Evolutionary conservation across 345 rosid genomes (phyloP).

Genomic region (Durio zibethinus): DNA sequence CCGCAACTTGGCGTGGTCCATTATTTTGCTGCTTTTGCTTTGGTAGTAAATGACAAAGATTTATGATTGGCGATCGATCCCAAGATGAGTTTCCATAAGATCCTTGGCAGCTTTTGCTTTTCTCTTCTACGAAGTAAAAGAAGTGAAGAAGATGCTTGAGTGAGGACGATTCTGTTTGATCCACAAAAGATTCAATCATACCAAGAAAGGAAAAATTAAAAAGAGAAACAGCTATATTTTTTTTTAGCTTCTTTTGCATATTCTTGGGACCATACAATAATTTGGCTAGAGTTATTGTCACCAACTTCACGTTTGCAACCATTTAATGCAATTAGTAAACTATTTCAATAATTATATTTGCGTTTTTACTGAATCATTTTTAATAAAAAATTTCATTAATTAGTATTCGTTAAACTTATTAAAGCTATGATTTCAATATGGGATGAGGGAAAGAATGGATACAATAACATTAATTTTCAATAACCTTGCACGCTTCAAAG

Average conservation of each 20-base stretch:
- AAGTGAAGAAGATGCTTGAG: neutral
- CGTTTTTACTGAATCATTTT: no score
- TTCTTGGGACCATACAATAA: neutral
- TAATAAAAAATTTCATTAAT: no score
- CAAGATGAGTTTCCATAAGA: neutral
- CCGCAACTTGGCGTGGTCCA: conserved; percentile 19
- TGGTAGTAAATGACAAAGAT: conserved; percentile 26
- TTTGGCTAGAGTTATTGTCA: neutral
- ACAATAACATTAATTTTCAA: neutral
- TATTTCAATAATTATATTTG: no score
- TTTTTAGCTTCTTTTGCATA: neutral
- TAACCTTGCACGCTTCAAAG: conserved; percentile 3
- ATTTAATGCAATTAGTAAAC: no score
- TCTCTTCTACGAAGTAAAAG: neutral
- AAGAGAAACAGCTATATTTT: neutral
- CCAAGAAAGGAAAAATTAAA: neutral
- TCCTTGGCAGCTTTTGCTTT: conserved; percentile 2
- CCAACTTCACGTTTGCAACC: neutral
- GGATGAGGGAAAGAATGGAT: neutral
- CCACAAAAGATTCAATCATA: conserved; percentile 5
- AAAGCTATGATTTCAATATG: neutral
- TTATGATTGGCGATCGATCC: conserved; percentile 10
- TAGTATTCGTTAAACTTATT: neutral
- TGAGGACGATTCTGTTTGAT: neutral
- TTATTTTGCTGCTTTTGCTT: conserved; percentile 18